Evolutionary conservation across 2,329 filamentous ascomycete genomes (phyloP).

Genomic region (Iodosphaeria phyllophila): DNA sequence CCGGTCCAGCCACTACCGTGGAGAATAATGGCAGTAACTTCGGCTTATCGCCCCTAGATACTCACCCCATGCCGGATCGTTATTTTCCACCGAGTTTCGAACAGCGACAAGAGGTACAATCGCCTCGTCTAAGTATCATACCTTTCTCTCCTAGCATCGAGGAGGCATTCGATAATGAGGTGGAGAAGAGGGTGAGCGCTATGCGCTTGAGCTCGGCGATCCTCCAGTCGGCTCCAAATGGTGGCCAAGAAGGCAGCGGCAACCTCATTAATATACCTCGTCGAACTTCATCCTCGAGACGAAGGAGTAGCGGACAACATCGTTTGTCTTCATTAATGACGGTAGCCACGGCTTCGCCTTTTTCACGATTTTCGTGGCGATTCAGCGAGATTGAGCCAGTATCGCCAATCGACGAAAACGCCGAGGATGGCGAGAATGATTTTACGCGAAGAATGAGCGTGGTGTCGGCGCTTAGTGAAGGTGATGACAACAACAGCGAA

Average conservation of each 20-base stretch:
- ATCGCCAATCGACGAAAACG: constrained; percentile 2
- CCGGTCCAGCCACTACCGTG: background rate
- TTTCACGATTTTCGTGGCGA: no score
- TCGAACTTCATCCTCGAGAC: background rate
- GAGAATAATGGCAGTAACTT: background rate
- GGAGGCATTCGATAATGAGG: constrained; percentile 6
- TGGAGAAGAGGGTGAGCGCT: constrained; percentile 2
- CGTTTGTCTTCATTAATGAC: background rate
- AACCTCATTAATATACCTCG: background rate
- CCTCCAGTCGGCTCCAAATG: background rate
- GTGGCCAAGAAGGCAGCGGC: background rate
- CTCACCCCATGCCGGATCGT: constrained; percentile 3
- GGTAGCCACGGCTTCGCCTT: background rate
- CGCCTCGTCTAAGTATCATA: constrained; percentile 7
- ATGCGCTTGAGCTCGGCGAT: background rate
- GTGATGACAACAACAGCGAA: background rate
- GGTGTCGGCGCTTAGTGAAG: background rate
- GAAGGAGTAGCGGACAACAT: background rate
- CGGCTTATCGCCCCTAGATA: constrained; percentile 2
- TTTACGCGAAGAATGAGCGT: background rate
- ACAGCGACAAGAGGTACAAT: constrained; percentile 5
- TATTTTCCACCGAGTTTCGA: constrained; percentile 1
- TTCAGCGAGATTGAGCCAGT: background rate
- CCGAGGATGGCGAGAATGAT: background rate
- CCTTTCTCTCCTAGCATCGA: constrained; percentile 11